phyloP scores from a whole-genome alignment of 2,329 filamentous ascomycete genomes.

The Chaetomiaceae sp. region DNA sequence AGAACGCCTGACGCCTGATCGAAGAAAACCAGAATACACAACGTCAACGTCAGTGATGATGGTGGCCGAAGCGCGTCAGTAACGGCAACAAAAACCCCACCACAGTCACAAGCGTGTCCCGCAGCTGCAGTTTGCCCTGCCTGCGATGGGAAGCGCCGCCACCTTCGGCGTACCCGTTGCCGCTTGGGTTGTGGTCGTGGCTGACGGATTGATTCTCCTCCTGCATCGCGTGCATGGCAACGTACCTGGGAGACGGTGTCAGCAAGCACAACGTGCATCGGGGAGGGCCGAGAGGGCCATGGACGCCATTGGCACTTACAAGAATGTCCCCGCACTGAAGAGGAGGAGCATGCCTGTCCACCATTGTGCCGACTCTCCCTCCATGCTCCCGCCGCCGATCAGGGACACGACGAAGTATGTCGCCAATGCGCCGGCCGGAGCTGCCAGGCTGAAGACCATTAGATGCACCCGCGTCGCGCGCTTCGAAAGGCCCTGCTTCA shows the following conservation, averaged over 20 bases:
- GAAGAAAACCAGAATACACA: not conserved
- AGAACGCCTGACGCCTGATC: slow-evolving; percentile 18
- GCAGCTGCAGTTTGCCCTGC: slow-evolving; percentile 54
- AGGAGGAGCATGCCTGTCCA: slow-evolving; percentile 88
- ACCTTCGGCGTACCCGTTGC: slow-evolving; percentile 53
- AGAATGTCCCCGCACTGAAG: slow-evolving; percentile 94
- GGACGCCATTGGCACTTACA: slow-evolving; percentile 55
- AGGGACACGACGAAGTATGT: slow-evolving; percentile 79
- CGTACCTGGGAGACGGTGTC: slow-evolving; percentile 57
- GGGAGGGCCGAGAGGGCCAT: not conserved
- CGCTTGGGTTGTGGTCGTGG: slow-evolving; percentile 45
- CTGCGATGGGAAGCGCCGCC: slow-evolving; percentile 43
- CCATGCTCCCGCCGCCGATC: slow-evolving; percentile 56
- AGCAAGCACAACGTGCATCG: not conserved
- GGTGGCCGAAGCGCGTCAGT: slow-evolving; percentile 72
- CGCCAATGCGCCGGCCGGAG: slow-evolving; percentile 75
- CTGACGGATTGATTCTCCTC: slow-evolving; percentile 55
- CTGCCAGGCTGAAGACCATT: slow-evolving; percentile 85
- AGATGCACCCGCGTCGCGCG: slow-evolving; percentile 78
- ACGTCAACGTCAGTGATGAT: slow-evolving; percentile 43
- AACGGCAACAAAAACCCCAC: slow-evolving; percentile 74
- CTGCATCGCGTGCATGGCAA: slow-evolving; percentile 98
- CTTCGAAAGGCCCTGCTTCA: slow-evolving; percentile 89
- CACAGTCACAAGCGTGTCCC: slow-evolving; percentile 66
- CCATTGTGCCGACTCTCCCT: slow-evolving; percentile 66